Percentiles rank a stretch among this genome's conserved stretches.
Conservation (phyloP, 1,139 yeast genomes). For the Saccharomyces hybrid region DNA sequence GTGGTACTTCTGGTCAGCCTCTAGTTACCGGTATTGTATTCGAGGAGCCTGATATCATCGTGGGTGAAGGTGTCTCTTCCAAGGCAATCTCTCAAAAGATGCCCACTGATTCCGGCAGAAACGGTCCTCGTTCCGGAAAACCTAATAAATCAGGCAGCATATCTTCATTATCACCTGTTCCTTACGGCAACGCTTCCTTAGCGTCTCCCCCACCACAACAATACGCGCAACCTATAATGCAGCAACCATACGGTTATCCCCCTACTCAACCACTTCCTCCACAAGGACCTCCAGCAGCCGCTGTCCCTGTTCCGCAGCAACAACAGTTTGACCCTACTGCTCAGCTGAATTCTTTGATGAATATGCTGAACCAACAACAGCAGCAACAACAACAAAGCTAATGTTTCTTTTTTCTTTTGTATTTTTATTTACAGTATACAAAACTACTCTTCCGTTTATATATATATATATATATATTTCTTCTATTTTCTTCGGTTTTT, state of each 20-base stretch:
- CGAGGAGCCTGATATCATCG: constrained; percentile 96
- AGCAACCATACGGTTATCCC: constrained; percentile 6
- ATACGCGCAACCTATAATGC: constrained; percentile 17
- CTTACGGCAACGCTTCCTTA: constrained; percentile 4
- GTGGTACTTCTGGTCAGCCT: constrained; percentile 93
- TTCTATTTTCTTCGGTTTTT: neutral
- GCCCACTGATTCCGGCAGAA: constrained; percentile 82
- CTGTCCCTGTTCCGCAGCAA: constrained; percentile 20
- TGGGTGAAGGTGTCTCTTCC: constrained; percentile 89
- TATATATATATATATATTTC: neutral
- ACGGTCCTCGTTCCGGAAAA: constrained; percentile 75
- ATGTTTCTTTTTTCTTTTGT: neutral
- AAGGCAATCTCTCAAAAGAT: constrained; percentile 82
- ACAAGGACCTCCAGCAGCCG: neutral
- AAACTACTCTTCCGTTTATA: neutral
- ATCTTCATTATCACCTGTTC: constrained; percentile 7
- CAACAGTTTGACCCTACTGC: constrained; percentile 34
- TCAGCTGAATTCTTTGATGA: constrained; percentile 36
- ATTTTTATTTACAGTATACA: neutral
- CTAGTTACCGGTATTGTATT: constrained; percentile 71
- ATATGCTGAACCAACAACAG: constrained; percentile 35
- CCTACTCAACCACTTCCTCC: constrained; percentile 21
- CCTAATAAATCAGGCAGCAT: constrained; percentile 11
- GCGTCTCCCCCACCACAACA: constrained; percentile 9
- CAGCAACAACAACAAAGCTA: constrained; percentile 11